phyloP scores from a whole-genome alignment of 164 flowering plant species.

The Houttuynia cordata region DNA sequence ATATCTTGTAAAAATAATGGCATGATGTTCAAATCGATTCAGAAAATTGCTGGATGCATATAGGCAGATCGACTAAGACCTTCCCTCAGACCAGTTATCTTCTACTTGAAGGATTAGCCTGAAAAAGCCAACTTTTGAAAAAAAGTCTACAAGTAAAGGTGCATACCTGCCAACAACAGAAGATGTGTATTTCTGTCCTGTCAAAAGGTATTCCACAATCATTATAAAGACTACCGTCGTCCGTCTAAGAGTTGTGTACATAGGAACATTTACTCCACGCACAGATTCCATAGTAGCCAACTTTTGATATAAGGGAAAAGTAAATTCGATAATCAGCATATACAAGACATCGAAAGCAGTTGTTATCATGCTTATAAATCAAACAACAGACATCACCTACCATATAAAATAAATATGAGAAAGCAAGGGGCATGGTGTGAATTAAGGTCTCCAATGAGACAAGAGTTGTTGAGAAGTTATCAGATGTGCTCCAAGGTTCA shows the following conservation, averaged over 20 bases:
- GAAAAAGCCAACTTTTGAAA: background rate
- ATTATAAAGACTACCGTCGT: slow-evolving; percentile 83
- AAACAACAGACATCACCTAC: slow-evolving; percentile 23
- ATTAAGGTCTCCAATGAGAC: slow-evolving; percentile 44
- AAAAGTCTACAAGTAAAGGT: background rate
- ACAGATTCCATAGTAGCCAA: slow-evolving; percentile 78
- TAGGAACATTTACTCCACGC: slow-evolving; percentile 75
- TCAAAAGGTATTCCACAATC: slow-evolving; percentile 58
- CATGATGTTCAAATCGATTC: too few relatives aligned
- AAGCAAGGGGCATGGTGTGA: slow-evolving; percentile 55
- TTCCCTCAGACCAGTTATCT: too few relatives aligned
- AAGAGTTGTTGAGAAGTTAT: slow-evolving; percentile 16
- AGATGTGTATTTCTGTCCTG: slow-evolving; percentile 47
- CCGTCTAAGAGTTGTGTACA: slow-evolving; percentile 87
- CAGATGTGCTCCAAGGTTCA: slow-evolving; percentile 22
- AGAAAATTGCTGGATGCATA: too few relatives aligned
- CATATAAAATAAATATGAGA: slow-evolving; percentile 70
- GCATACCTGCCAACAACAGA: slow-evolving; percentile 52
- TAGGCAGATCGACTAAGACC: too few relatives aligned
- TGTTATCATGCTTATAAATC: background rate
- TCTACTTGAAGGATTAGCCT: background rate
- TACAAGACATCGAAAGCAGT: background rate
- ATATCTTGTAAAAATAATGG: too few relatives aligned
- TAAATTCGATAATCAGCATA: background rate
- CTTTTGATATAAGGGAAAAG: slow-evolving; percentile 18